Evolutionary conservation across 257 asterid genomes (phyloP), one percentile per base, ranked within the genome.

Genomic region (Solanum medicagineum): DNA sequence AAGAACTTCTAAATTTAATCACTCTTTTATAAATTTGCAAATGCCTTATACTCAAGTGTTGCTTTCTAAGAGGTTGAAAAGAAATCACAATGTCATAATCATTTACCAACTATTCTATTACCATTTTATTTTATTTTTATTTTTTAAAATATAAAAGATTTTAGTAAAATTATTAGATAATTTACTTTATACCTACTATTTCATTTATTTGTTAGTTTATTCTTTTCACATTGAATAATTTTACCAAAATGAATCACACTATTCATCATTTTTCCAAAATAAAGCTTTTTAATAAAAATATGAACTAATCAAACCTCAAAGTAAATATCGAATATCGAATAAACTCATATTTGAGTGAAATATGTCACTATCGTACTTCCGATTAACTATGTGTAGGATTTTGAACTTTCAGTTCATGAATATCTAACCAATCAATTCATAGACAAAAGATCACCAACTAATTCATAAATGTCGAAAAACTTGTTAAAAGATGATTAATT

Each of bases 211-310:
- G 8, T 45, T 45, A 7, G 8, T 45, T 7, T 45, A 6, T 45
- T 45, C 29, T 66, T 66, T 3, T 5, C 74, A 15, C 45, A 2
- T 69, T 17, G 8, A 62, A 62, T 22, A 22, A 10, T 69, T 17
- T 69, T 69, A 10, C 22, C 51, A 5, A 69, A 40, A 69, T 69
- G 16, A 40, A 36, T 70, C 20, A 20, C 47, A 55, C 16, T 16
- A 1, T 4, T 26, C 1, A 1, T 6, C 19, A 14, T 26, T 65
- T 26, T 29, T 0, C 1, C 0, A 13, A 29, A 26, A 14, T 3
- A 0, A 29, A 7, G 3, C 5, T 14, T 1, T 1, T 29, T 1
- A 0, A 29, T 9, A 16, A 2, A 0, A 70, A 40, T 19, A 0
- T 40, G 0, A 70, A 40, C 2, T 69, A 4, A 4, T 69, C 2